Conservation (phyloP, 306 rosid genomes). For the Begonia loranthoides region DNA sequence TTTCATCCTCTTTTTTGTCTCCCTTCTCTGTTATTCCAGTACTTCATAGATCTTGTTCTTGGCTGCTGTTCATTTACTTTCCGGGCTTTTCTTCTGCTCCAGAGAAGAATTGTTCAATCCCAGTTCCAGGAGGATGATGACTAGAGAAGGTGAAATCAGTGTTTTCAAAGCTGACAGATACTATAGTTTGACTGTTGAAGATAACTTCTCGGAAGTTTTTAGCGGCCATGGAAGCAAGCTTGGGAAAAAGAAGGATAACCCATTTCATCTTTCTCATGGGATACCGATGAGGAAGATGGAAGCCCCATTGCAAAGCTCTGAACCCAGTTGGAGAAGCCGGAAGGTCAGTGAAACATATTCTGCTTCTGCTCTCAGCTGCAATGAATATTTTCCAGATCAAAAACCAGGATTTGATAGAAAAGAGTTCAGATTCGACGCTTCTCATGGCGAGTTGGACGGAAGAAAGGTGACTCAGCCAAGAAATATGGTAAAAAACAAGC, state of each 20-base stretch:
- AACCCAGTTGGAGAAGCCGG: slow-evolving; percentile 25
- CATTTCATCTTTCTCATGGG: neutral
- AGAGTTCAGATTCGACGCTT: too few species aligned
- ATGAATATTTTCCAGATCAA: slow-evolving; percentile 23
- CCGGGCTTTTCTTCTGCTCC: too few species aligned
- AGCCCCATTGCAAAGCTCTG: slow-evolving; percentile 27
- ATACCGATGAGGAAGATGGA: slow-evolving; percentile 16
- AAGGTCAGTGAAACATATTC: slow-evolving; percentile 13
- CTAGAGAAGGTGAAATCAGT: slow-evolving; percentile 23
- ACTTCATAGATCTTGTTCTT: too few species aligned
- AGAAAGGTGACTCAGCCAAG: slow-evolving; percentile 5
- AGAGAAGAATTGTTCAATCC: too few species aligned
- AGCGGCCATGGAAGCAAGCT: slow-evolving; percentile 1
- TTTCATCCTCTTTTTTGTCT: too few species aligned
- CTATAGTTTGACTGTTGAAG: slow-evolving; percentile 20
- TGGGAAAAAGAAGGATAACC: neutral
- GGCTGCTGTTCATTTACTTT: too few species aligned
- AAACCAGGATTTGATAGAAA: slow-evolving; percentile 9
- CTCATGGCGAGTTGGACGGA: slow-evolving; percentile 4
- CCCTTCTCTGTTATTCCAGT: too few species aligned
- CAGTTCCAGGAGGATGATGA: neutral
- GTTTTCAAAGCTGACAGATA: slow-evolving; percentile 39
- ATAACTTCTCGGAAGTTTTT: neutral
- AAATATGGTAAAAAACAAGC: slow-evolving; percentile 6
- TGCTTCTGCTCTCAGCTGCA: slow-evolving; percentile 23